Base-by-base conservation (phyloP, 1,139 yeast species). In the Pichiaceae sp. region DNA sequence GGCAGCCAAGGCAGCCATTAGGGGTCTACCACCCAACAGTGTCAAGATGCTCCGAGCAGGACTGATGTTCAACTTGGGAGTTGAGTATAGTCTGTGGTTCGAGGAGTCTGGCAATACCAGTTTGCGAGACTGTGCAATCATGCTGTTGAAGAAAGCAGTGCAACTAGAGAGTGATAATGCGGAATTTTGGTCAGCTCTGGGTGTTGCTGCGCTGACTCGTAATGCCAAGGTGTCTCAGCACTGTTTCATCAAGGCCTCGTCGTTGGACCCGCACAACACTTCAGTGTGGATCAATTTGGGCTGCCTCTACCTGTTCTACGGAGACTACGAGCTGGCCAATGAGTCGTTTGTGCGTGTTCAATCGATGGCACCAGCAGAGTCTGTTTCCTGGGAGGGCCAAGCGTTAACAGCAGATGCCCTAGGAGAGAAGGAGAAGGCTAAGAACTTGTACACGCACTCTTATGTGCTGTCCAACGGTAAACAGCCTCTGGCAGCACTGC, bases 381-480 rank as follows among this genome's bases (percentile, higher is more conserved):
- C 84, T 0, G 66, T 67, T n/a, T 73, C 96, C 0, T 91, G 98
- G 97, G 57, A 84, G 29, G 96, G 96, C 1, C 76, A 80, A 52
- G 97, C 96, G 0, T 57, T 89, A 26, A 63, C 82, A 1, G 70
- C 78, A 1, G 74, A 75, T 39, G 72, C 72, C 1, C 51, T 59
- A n/a, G 91, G 87, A 1, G 72, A 81, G 31, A 21, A 36, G 0
- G 60, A 55, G 2, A 65, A 63, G 14, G 78, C 95, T 0, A 57
- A 68, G 8, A 65, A 67, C 16, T 56, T 82, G 35, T 81, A 79
- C 52, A 78, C 85, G 1, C 96, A 89, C 57, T 82, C 95, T 0
- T 82, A 72, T 48, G 70, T 78, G 14, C 60, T 87, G 34, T 77
- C 95, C 1, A 80, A 79, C 50, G 95, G 95, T 1, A 63, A 71